phyloP scores from a whole-genome alignment of 768 basidiomycete species.

The Mycena epipterygia region DNA sequence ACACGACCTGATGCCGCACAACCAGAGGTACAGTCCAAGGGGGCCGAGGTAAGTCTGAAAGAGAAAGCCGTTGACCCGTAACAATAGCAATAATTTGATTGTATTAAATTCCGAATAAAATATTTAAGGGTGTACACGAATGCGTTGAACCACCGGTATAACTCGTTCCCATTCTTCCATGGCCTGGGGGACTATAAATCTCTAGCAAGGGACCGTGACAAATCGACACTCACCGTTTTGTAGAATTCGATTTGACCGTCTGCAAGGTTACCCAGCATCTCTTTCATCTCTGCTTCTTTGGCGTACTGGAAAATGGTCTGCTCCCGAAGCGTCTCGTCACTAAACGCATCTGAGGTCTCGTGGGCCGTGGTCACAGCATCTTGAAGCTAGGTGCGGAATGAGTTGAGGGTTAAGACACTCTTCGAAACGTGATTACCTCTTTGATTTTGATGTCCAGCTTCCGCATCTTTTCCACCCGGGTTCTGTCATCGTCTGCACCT shows the following conservation, averaged over 20 bases:
- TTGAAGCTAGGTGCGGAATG: constrained; percentile 74
- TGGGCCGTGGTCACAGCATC: constrained; percentile 96
- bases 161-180: constrained; percentile 99
- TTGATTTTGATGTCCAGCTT: constrained; percentile 96
- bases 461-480: constrained; percentile 92
- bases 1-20: background rate
- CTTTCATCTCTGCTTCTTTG: constrained; percentile 98
- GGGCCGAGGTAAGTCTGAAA: background rate
- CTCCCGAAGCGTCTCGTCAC: constrained; percentile 93
- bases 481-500: constrained; percentile 94
- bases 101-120: constrained; percentile 34
- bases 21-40: background rate
- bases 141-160: constrained; percentile 93
- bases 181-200: constrained; percentile 59
- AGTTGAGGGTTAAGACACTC: constrained; percentile 3
- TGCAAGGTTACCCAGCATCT: constrained; percentile 89
- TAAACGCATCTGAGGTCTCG: constrained; percentile 97
- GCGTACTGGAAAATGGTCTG: constrained; percentile 91
- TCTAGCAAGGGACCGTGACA: background rate
- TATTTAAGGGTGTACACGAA: constrained; percentile 85
- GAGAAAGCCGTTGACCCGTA: background rate
- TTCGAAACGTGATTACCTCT: constrained; percentile 69
- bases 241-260: constrained; percentile 98
- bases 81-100: constrained; percentile 10
- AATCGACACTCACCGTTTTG: constrained; percentile 67